Conservation (phyloP, 2,329 filamentous ascomycete genomes). For the Fusarium sp. region DNA sequence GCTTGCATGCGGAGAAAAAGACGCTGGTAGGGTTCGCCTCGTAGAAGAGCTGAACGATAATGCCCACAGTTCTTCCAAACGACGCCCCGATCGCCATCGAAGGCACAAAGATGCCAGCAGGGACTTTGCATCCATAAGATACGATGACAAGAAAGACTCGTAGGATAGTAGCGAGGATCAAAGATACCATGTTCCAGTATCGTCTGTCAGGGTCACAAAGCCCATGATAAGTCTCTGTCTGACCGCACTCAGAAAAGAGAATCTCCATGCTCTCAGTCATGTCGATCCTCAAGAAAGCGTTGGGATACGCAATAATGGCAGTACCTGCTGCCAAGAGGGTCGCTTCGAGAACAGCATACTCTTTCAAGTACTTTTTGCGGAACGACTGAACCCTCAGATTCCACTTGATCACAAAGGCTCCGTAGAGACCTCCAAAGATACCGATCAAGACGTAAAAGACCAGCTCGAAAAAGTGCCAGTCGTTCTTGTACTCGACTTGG, state of each 20-base stretch:
- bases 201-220: conserved; percentile 85
- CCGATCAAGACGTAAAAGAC: conserved; percentile 93
- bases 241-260: conserved; percentile 92
- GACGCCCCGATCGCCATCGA: conserved; percentile 97
- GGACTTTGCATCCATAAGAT: conserved; percentile 97
- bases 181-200: conserved; percentile 81
- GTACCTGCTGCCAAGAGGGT: conserved; percentile 85
- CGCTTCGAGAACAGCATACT: conserved; percentile 88
- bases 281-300: conserved; percentile 93
- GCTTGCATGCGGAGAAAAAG: conserved; percentile 90
- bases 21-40: conserved; percentile 83
- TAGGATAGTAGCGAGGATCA: conserved; percentile 83
- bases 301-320: conserved; percentile 95
- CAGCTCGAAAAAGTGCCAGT: conserved; percentile 98
- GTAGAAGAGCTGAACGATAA: conserved; percentile 89
- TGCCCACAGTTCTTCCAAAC: conserved; percentile 94
- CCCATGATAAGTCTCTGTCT: conserved; percentile 86
- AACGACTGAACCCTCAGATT: conserved; percentile 92
- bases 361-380: conserved; percentile 88
- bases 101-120: conserved; percentile 96
- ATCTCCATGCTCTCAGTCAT: conserved; percentile 99
- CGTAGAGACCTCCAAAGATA: conserved; percentile 93
- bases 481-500: conserved; percentile 93
- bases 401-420: conserved; percentile 98
- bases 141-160: conserved; percentile 90